Evolutionary conservation across 805 yeast genomes (phyloP), one percentile per base, ranked within the genome.

Genomic region (Yarrowia sp.): DNA sequence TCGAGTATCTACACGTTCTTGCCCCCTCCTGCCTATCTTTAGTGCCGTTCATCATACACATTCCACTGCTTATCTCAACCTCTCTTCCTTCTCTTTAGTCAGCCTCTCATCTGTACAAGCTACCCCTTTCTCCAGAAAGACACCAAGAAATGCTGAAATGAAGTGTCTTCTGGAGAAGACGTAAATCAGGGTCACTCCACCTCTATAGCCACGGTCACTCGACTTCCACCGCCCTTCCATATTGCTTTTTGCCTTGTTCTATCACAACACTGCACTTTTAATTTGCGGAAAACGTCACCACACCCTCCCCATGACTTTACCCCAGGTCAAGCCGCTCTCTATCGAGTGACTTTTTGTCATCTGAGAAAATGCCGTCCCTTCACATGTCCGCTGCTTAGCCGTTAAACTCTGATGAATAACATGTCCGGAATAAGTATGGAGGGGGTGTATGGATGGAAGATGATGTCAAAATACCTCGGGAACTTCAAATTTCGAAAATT

Each of bases 381-480:
- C 59, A 53, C 59, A 53, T 53, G 59, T 53, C 59, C 36, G 45
- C 32, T 53, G 59, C 59, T 53, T 53, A 38, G 45, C 59, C 59
- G 59, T 53, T 53, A 40, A 53, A 53, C 59, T 53, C 45, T 40
- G 40, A 11, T 40, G 38, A 26, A 12, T 38, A 36, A 16, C 59
- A 53, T 16, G 36, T 53, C 59, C 59, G 59, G 11, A 53, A 38
- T 53, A 40, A 26, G 32, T 14, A 16, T 5, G 14, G 16, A n/a
- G 19, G 55, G 14, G 55, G 22, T 16, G 19, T 38, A 16, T n/a
- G 1, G 10, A 32, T 2, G 12, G 43, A 16, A 32, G n/a, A 12
- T 4, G 10, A 7, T 8, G 40, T 38, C 12, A 9, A 10, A 38
- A 10, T 11, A 10, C 10, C 10, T 9, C 5, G n/a, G 15, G 41